A percentile compares a stretch with the other conserved stretches of the same genome.
phyloP scores from a whole-genome alignment of 116 monocot genomes.

The Thalassia testudinum region DNA sequence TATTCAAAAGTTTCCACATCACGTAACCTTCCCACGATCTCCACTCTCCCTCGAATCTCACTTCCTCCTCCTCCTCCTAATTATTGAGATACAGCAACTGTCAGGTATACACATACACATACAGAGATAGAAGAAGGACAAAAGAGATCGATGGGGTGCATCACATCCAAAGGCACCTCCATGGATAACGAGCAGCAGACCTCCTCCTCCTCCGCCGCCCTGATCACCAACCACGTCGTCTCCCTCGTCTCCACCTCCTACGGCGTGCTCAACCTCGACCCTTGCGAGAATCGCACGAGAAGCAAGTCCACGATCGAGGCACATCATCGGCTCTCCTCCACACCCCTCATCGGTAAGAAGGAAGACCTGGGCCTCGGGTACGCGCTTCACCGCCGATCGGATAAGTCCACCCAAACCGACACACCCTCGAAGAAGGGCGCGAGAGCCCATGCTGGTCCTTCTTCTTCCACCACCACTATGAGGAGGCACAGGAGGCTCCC shows the following conservation, averaged over 20 bases:
- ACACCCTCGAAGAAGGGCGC: too few relatives aligned
- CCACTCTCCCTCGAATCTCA: background rate
- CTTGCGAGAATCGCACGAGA: background rate
- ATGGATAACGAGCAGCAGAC: background rate
- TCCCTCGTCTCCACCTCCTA: conserved; percentile 57
- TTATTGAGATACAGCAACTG: background rate
- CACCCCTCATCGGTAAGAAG: too few relatives aligned
- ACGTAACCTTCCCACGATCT: background rate
- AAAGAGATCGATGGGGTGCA: background rate
- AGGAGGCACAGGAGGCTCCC: too few relatives aligned
- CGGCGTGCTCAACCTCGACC: conserved; percentile 46
- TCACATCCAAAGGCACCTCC: background rate
- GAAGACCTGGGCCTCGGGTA: too few relatives aligned
- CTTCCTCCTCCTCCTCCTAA: too few relatives aligned
- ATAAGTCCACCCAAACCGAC: too few relatives aligned
- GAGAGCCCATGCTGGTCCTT: too few relatives aligned
- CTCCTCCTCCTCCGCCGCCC: background rate
- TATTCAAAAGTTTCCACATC: background rate
- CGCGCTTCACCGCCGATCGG: too few relatives aligned
- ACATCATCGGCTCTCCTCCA: too few relatives aligned
- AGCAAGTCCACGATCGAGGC: too few relatives aligned
- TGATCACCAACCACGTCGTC: conserved; percentile 25
- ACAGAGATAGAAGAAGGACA: background rate
- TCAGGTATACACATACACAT: background rate
- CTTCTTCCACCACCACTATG: too few relatives aligned